phyloP scores from a whole-genome alignment of 208 protist genomes.

The Crithidia mellificae region DNA sequence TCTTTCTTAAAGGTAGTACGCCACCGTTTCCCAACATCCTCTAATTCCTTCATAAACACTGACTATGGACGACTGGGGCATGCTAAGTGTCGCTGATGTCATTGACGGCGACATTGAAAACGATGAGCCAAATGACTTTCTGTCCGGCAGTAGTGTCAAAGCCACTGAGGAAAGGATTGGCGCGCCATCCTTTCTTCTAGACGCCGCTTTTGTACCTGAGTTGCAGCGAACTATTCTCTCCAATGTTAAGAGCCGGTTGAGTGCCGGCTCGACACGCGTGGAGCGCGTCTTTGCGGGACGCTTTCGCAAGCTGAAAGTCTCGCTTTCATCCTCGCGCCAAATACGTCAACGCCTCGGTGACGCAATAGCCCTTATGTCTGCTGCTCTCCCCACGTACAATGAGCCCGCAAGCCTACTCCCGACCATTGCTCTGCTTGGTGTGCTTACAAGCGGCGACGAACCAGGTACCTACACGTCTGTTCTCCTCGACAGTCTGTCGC shows the following conservation, averaged over 20 bases:
- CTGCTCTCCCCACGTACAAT: slow-evolving; percentile 32
- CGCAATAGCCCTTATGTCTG: slow-evolving; percentile 48
- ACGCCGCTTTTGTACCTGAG: background rate
- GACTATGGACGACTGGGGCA: slow-evolving; percentile 58
- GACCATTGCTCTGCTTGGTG: slow-evolving; percentile 45
- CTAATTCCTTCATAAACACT: background rate
- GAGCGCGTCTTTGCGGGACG: slow-evolving; percentile 29
- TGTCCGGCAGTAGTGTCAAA: background rate
- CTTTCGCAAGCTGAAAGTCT: slow-evolving; percentile 26
- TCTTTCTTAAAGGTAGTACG: too few species aligned
- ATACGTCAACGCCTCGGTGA: slow-evolving; percentile 55
- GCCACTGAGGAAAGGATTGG: background rate
- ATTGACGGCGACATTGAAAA: slow-evolving; percentile 33
- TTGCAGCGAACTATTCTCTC: slow-evolving; percentile 14
- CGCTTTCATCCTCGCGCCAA: slow-evolving; percentile 35
- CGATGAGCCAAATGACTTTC: slow-evolving; percentile 22
- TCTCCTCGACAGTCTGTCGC: slow-evolving; percentile 46
- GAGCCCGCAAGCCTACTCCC: slow-evolving; percentile 32
- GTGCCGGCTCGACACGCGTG: slow-evolving; percentile 17
- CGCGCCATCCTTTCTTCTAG: slow-evolving; percentile 12
- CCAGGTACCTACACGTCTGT: slow-evolving; percentile 39
- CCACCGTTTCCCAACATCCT: background rate
- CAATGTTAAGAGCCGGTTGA: background rate
- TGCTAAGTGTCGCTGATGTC: slow-evolving; percentile 74
- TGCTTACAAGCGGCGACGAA: slow-evolving; percentile 26